A percentile compares a stretch with the other conserved stretches of the same genome.
phyloP scores from a whole-genome alignment of 2,329 filamentous ascomycete species.

The Claviceps paspali region DNA sequence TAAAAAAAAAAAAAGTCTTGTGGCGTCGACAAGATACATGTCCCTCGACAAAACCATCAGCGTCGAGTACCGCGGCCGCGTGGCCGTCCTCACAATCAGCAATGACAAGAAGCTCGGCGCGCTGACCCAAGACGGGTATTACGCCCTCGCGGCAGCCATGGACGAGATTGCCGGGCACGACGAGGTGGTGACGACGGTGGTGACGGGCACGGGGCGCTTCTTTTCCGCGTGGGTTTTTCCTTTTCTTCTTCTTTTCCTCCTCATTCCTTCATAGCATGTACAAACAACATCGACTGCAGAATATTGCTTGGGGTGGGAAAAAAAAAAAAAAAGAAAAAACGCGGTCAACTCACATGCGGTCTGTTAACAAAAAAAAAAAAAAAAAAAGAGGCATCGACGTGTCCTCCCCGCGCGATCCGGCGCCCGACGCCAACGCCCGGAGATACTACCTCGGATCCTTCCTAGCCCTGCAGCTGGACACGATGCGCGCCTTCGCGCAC shows the following conservation, averaged over 20 bases:
- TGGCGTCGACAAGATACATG: too few species aligned
- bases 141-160: slow-evolving; percentile 55
- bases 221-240: slow-evolving; percentile 64
- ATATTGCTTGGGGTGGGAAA: neutral
- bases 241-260: neutral
- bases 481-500: slow-evolving; percentile 77
- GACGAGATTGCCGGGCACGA: slow-evolving; percentile 64
- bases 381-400: slow-evolving; percentile 61
- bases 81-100: slow-evolving; percentile 70
- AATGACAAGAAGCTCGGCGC: slow-evolving; percentile 81
- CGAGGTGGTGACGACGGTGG: slow-evolving; percentile 69
- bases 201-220: slow-evolving; percentile 67
- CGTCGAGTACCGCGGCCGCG: slow-evolving; percentile 25
- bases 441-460: slow-evolving; percentile 51
- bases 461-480: slow-evolving; percentile 74
- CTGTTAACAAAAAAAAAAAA: neutral
- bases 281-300: neutral
- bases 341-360: too few species aligned
- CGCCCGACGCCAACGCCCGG: slow-evolving; percentile 23
- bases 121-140: slow-evolving; percentile 58
- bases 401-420: slow-evolving; percentile 31
- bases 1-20: too few species aligned
- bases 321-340: neutral
- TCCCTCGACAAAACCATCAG: slow-evolving; percentile 12
- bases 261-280: too few species aligned